Evolutionary conservation across 2,329 filamentous ascomycete genomes (phyloP), one percentile per base, ranked within the genome.

Genomic region (Ophiostoma ulmi): DNA sequence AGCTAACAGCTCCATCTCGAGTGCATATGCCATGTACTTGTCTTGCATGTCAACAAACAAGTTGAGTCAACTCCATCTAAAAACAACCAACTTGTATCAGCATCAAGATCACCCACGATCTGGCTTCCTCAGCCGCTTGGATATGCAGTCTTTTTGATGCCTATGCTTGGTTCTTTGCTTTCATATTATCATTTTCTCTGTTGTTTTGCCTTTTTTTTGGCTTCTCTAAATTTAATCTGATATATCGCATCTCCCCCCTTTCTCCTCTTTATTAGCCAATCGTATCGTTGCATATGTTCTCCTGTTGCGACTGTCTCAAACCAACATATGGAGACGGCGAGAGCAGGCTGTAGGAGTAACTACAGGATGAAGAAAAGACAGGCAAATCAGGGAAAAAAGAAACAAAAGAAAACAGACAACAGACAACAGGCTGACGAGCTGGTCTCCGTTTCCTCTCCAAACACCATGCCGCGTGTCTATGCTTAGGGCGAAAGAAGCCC

Each of bases 261-360:
- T 44, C 52, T 26, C 52, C 52, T 58, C 52, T 10, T 10, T 22
- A 13, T 4, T 22, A 58, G 52, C 52, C 52, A 58, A 58, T 58
- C 52, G 52, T 22, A 58, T 58, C 52, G 26, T 58, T 31, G 22
- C n/a, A 17, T 26, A 1, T 22, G n/a, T 31, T 58, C 22, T 26
- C 22, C 22, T 26, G 52, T 58, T 58, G 52, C 52, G 11, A 58
- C 52, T 58, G n/a, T 58, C 22, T 58, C 52, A 58, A 58, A 58
- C 52, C 52, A 58, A 58, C 52, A 58, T 26, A 58, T 58, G 52
- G 52, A 58, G 52, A 58, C 52, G 52, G 52, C 52, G 22, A 10
- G 52, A 58, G 20, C 48, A 55, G 48, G 48, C 41, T 17, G 6
- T 17, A 48, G 44, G 14, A n/a, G 5, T 14, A 17, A 2, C 38